phyloP scores from a whole-genome alignment of 2,329 filamentous ascomycete genomes.

The Phoma sp. region DNA sequence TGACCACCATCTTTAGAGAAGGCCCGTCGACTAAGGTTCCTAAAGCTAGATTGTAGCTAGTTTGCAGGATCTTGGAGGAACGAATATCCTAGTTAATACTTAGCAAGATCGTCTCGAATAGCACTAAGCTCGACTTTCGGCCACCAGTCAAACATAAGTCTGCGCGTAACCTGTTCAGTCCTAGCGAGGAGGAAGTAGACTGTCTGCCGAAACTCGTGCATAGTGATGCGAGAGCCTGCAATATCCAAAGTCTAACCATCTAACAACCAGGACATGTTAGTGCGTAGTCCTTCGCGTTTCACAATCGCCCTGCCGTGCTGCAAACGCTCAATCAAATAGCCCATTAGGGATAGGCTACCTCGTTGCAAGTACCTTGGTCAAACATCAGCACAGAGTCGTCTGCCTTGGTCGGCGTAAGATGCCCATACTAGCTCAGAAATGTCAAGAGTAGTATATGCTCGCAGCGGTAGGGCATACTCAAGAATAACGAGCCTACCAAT shows the following conservation, averaged over 20 bases:
- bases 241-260: too few species aligned
- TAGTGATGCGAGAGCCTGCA: too few species aligned
- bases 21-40: background rate
- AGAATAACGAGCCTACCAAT: background rate
- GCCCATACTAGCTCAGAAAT: background rate
- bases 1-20: background rate
- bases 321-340: background rate
- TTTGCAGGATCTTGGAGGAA: conserved; percentile 1
- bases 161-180: too few species aligned
- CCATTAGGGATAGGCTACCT: background rate
- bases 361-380: background rate
- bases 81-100: too few species aligned
- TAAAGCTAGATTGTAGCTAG: conserved; percentile 1
- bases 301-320: background rate
- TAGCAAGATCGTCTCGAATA: background rate
- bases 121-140: background rate
- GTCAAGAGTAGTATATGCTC: background rate
- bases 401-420: background rate
- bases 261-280: too few species aligned
- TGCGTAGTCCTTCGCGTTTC: too few species aligned
- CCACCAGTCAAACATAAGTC: conserved; percentile 5
- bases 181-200: too few species aligned
- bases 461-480: background rate
- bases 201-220: too few species aligned
- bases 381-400: background rate